Percentiles rank a stretch among this genome's conserved stretches.
Conservation (phyloP, 1,139 yeast genomes). For the Geotrichum europaeum region DNA sequence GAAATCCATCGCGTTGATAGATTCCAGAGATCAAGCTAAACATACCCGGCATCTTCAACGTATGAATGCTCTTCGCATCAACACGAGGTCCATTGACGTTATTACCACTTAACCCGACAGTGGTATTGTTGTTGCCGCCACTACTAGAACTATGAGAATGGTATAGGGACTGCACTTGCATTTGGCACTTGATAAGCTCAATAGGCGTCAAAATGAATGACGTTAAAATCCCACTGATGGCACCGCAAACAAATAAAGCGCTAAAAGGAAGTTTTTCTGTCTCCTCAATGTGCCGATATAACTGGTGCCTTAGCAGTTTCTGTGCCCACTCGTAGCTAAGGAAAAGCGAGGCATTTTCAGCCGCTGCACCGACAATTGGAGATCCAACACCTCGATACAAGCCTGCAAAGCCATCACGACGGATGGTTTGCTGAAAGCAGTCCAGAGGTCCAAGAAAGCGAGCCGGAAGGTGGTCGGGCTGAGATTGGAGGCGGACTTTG, state of each 20-base stretch:
- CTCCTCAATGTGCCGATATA: slow-evolving; percentile 3
- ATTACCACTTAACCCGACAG: not conserved
- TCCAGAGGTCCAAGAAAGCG: slow-evolving; percentile 47
- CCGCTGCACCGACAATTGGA: slow-evolving; percentile 81
- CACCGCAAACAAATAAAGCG: slow-evolving; percentile 54
- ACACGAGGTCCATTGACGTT: slow-evolving; percentile 7
- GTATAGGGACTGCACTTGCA: slow-evolving; percentile 58
- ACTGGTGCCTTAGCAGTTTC: slow-evolving; percentile 28
- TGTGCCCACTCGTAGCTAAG: slow-evolving; percentile 52
- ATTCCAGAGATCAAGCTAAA: slow-evolving; percentile 4
- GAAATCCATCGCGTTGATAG: slow-evolving; percentile 46
- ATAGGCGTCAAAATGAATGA: slow-evolving; percentile 85
- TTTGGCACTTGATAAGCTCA: slow-evolving; percentile 78
- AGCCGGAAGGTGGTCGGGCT: slow-evolving; percentile 43
- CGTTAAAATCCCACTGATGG: slow-evolving; percentile 74
- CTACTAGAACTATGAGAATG: not conserved
- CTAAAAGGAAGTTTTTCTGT: slow-evolving; percentile 16
- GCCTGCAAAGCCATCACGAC: slow-evolving; percentile 62
- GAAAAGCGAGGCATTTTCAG: slow-evolving; percentile 74
- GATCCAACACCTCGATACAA: slow-evolving; percentile 63
- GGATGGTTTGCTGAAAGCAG: slow-evolving; percentile 56
- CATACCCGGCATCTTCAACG: slow-evolving; percentile 9
- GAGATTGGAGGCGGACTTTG: slow-evolving; percentile 81
- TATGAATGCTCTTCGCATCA: slow-evolving; percentile 5
- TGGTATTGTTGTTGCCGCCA: not conserved